Evolutionary conservation across 176 grass and related monocot genomes (phyloP), one percentile per base, ranked within the genome.

Genomic region (Themeda triandra): DNA sequence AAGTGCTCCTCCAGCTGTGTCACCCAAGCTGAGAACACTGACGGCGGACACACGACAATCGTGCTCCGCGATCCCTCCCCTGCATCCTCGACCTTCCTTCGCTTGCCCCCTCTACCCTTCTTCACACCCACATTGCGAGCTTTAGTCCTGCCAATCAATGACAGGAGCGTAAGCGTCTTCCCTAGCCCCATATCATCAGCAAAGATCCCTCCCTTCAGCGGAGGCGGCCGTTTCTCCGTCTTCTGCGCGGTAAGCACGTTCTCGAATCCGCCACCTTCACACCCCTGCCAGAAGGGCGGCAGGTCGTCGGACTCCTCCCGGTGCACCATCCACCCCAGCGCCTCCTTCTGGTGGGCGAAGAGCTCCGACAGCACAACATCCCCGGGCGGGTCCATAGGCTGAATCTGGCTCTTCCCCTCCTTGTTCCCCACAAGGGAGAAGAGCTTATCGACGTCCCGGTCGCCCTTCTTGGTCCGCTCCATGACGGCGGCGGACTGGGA

Each of bases 181-280:
- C 96, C 96, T 56, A 98, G 87, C 51, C 96, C 96, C 96, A 98
- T 98, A 73, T 98, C 93, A 78, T 98, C 96, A 0, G 96, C 96
- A 27, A 98, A 95, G 72, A 98, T 95, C 51, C 96, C 96, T 5
- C 92, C 96, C 78, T 80, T 90, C 19, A 98, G 45, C 4, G 91
- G 87, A 19, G 78, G 69, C 1, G 96, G 96, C 19, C 83, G 73
- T 33, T 95, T 85, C 73, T 77, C 60, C 1, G 66, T 80, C 54
- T 45, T 49, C 73, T 92, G 88, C 77, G 76, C 85, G 1, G 89
- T 95, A 59, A 95, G 88, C 56, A 92, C 83, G 10, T 98, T 98
- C 32, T 82, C 40, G 48, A 80, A 98, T 6, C 71, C 56, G 33
- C 89, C 87, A 69, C 80, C 85, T 29, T 66, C 19, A 65, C 69